Base-by-base conservation (phyloP, 169 alveolate species). In the Plasmodium gallinaceum region DNA sequence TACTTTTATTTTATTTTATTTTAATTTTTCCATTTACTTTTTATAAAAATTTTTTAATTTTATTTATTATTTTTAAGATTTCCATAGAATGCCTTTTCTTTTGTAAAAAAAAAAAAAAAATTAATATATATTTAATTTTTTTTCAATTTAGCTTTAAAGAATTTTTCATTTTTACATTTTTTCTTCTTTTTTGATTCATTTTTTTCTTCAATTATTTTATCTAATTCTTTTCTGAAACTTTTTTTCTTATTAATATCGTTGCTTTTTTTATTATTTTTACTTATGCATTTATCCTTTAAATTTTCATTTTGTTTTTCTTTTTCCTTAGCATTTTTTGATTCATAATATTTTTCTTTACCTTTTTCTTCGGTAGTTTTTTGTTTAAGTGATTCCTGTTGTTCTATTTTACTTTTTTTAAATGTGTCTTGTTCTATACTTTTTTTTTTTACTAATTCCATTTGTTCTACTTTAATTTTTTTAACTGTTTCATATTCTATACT, bases 301-400 rank as follows among this genome's bases (percentile, higher is more conserved):
- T 7, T 48, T 48, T 64, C 73, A 64, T 64, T 64, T 64, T 64
- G 73, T 26, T 32, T 64, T 64, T 32, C 52, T 0, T 64, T 60
- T 24, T 60, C 69, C 12, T 60, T 39, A 64, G 7, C 8, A 24
- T 0, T 14, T 64, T 39, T 39, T 14, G 37, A 2, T 64, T 39
- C 51, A n/a, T 3, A 32, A 5, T 24, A 24, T 14, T 16, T 64
- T 64, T 64, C 54, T 32, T 22, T 37, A 32, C 26, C 45, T 24
- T 12, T 64, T 32, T 37, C 52, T 64, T 64, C 73, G 4, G 16
- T 12, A 14, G 7, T 24, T 24, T 14, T 64, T 32, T 32, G 6
- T 39, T 32, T 26, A 14, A 24, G 6, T 14, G 9, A 37, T 3
- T 64, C 37, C 37, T 60, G 16, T 16, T 60, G 43, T 5, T 7